These are phyloP conservation scores for Alternaria arbusti DNA, from an alignment of 2,329 filamentous ascomycete genomes.

Conservation along the genomic window DNA sequence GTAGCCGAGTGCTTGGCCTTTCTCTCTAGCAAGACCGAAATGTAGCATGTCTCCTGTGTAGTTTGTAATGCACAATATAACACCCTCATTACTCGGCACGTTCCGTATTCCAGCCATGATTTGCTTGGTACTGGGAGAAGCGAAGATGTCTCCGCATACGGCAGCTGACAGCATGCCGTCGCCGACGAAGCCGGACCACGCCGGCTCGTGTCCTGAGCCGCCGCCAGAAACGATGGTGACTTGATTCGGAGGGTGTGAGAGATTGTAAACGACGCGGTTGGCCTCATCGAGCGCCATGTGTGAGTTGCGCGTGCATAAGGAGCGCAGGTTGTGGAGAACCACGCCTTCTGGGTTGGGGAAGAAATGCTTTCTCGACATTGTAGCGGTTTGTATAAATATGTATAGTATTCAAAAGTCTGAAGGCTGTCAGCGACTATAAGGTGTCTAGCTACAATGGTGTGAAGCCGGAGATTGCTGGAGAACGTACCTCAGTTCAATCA, in stretches of 20 bases:
- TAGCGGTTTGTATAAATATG: neutral
- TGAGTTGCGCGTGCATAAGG: constrained; percentile 54
- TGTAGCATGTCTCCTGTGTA: constrained; percentile 59
- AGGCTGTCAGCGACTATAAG: neutral
- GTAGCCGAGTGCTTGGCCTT: constrained; percentile 53
- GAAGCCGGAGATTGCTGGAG: neutral
- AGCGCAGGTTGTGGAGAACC: constrained; percentile 57
- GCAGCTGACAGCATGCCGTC: constrained; percentile 57
- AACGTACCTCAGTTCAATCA: neutral
- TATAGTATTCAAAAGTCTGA: neutral
- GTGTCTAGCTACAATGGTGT: neutral
- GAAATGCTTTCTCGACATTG: constrained; percentile 63
- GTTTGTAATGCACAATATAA: constrained; percentile 58
- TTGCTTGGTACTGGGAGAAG: constrained; percentile 56
- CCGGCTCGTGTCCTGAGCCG: constrained; percentile 57
- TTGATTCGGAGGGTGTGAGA: constrained; percentile 51
- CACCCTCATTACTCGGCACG: constrained; percentile 53
- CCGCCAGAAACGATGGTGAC: constrained; percentile 57
- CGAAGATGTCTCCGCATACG: constrained; percentile 58
- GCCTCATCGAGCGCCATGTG: constrained; percentile 53
- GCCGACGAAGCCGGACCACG: constrained; percentile 58
- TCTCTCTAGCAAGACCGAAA: constrained; percentile 57
- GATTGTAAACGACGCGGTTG: constrained; percentile 58
- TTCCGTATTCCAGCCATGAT: constrained; percentile 57
- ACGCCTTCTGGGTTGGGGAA: constrained; percentile 59